A percentile compares a stretch with the other conserved stretches of the same genome.
Evolutionary conservation across 129 eudicot species (phyloP).

Genomic region (Lactuca sativa): DNA sequence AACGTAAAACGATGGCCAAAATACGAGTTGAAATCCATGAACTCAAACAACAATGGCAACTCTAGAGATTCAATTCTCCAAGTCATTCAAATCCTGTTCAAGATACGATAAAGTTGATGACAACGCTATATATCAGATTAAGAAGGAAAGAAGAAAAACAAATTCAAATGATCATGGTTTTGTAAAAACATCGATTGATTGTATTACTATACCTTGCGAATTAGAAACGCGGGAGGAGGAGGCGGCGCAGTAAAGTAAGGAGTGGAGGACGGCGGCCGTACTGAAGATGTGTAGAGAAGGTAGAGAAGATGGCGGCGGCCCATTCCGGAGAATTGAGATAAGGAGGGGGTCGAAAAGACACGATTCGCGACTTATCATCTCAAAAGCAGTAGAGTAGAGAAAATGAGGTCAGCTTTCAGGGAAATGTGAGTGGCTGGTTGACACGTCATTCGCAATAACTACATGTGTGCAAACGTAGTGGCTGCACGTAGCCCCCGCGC

Average conservation of each 20-base stretch:
- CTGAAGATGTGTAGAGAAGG: conserved; percentile 39
- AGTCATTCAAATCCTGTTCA: no score
- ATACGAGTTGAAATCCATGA: no score
- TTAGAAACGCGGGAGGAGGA: conserved; percentile 24
- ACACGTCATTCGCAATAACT: conserved; percentile 6
- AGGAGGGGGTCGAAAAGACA: not conserved
- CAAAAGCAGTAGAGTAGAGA: not conserved
- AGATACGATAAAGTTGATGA: no score
- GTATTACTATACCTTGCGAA: conserved; percentile 18
- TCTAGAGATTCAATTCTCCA: no score
- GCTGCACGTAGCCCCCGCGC: conserved; percentile 1
- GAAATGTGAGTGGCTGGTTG: conserved; percentile 2
- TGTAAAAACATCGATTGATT: not conserved
- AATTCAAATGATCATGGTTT: not conserved
- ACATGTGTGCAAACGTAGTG: conserved; percentile 4
- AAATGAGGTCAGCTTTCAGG: conserved; percentile 17
- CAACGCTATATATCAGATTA: not conserved
- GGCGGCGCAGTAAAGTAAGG: conserved; percentile 15
- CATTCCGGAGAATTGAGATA: conserved; percentile 22
- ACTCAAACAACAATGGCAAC: no score
- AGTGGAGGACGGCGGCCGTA: conserved; percentile 21
- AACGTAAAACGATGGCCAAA: no score
- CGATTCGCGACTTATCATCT: not conserved
- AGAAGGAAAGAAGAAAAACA: not conserved
- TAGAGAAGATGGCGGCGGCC: conserved; percentile 44